Conservation (phyloP, 2,329 filamentous ascomycete species). For the Hypoxylon sp. region DNA sequence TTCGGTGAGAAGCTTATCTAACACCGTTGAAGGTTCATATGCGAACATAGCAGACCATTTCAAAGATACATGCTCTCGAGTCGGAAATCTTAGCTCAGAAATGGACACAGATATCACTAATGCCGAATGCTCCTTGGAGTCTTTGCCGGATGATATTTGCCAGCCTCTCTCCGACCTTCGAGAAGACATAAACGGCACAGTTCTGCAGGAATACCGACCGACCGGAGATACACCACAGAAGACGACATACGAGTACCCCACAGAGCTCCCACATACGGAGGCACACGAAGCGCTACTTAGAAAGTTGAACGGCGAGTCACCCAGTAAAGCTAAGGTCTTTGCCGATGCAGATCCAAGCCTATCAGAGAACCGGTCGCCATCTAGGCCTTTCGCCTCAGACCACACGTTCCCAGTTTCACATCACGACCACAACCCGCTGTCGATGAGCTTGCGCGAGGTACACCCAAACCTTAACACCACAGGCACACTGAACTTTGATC, state of each 20-base stretch:
- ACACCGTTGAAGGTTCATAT: conserved; percentile 80
- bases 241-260: conserved; percentile 84
- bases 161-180: conserved; percentile 80
- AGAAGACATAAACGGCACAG: conserved; percentile 73
- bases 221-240: conserved; percentile 92
- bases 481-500: conserved; percentile 60
- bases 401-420: conserved; percentile 38
- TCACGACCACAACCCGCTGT: conserved; percentile 52
- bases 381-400: conserved; percentile 45
- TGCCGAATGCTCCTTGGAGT: conserved; percentile 73
- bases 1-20: conserved; percentile 76
- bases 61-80: conserved; percentile 75
- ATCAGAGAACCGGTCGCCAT: conserved; percentile 49
- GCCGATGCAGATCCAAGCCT: conserved; percentile 56
- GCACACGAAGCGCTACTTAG: conserved; percentile 63
- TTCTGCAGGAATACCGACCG: conserved; percentile 83
- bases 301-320: conserved; percentile 56
- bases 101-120: conserved; percentile 72
- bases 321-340: conserved; percentile 60
- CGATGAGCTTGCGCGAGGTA: conserved; percentile 68
- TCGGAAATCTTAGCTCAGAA: conserved; percentile 77
- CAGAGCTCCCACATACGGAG: conserved; percentile 80
- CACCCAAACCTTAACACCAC: conserved; percentile 66
- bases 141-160: conserved; percentile 72
- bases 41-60: conserved; percentile 79